phyloP scores from a whole-genome alignment of 495 filamentous ascomycete genomes.

The Monascus purpureus region DNA sequence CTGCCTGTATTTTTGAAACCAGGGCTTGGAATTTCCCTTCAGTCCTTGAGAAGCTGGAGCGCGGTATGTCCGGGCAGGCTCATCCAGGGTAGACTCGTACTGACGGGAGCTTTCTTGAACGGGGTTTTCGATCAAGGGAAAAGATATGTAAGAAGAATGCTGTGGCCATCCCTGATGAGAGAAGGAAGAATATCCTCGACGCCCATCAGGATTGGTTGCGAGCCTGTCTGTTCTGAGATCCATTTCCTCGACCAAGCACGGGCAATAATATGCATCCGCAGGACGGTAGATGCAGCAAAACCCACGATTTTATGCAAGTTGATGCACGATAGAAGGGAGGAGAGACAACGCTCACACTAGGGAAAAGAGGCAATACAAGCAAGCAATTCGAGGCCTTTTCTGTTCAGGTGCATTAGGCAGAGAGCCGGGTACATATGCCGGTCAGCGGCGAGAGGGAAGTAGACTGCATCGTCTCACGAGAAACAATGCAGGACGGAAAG shows the following conservation, averaged over 20 bases:
- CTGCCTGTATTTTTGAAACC: conserved; percentile 11
- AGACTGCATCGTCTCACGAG: no score
- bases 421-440: no score
- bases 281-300: neutral
- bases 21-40: conserved; percentile 11
- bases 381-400: no score
- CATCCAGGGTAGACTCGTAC: conserved; percentile 14
- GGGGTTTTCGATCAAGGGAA: conserved; percentile 8
- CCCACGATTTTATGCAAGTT: neutral
- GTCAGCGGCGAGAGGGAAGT: no score
- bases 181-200: conserved; percentile 19
- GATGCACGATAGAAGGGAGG: no score
- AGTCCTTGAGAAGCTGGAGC: conserved; percentile 18
- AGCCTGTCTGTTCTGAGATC: conserved; percentile 15
- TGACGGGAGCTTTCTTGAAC: conserved; percentile 11
- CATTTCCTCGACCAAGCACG: conserved; percentile 11
- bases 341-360: no score
- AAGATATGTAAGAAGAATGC: conserved; percentile 13
- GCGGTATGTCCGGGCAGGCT: conserved; percentile 15
- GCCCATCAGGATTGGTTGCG: conserved; percentile 15
- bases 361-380: no score
- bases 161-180: conserved; percentile 19
- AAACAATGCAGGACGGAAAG: no score
- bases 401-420: no score
- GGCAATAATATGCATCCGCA: neutral